Evolutionary conservation across 2,329 filamentous ascomycete species (phyloP), one percentile per base, ranked within the genome.

Genomic region (Cadophora luteo-olivacea): DNA sequence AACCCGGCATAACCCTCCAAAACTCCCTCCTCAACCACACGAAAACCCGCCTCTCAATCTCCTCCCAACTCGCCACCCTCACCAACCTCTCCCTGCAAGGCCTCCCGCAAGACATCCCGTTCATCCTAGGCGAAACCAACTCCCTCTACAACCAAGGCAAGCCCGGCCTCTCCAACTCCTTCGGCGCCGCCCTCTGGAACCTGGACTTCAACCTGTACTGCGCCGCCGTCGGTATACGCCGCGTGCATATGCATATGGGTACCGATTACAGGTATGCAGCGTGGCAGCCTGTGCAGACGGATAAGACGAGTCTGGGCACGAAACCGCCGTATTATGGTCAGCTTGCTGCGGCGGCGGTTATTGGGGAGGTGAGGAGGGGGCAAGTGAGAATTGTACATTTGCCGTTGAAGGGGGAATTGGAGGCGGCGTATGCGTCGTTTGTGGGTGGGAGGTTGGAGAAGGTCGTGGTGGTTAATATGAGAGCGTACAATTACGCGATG

Each of bases 291-390:
- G 73, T 89, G 55, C 73, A 79, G 4, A 89, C 87, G 0, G 75
- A 79, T 61, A 80, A 81, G 16, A 83, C 84, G 0, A 79, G 80
- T 8, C 80, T 82, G 1, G 88, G 87, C 16, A 90, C 87, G 24
- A 89, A 89, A 74, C 80, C 88, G 0, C 87, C 88, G 0, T 91
- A 89, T 76, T 91, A 91, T 72, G 88, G 86, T 19, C 87, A 86
- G 75, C 79, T 89, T 19, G 84, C 84, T 38, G 85, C 87, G 1
- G 87, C 88, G 0, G 82, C 84, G 1, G 85, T 88, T 72, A 76
- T 91, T 2, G 83, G 84, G 1, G 77, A 84, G 67, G 73, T 82
- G 11, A 75, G 72, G 3, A 66, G 69, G 3, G 70, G 70, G 25
- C 71, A 78, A 16, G 80, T 85, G 3, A 80, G 81, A 14, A 80